Percentiles rank a stretch among this genome's conserved stretches.
Conservation (phyloP, 192 early-diverging fungal species). For the Coemansia sp. region DNA sequence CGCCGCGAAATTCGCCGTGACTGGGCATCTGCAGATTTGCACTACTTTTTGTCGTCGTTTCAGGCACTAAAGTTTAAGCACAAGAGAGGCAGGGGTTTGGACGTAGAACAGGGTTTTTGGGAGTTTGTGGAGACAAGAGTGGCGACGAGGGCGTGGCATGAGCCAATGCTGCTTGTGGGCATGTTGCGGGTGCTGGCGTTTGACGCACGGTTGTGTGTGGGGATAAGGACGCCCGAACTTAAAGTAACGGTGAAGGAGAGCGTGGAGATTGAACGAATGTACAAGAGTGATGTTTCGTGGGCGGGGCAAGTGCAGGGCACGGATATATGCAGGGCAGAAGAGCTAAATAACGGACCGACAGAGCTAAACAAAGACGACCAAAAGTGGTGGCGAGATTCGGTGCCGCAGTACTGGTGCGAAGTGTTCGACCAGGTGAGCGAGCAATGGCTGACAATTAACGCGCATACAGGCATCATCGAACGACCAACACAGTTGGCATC, state of each 20-base stretch:
- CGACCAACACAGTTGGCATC: slow-evolving; percentile 8
- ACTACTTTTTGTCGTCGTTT: slow-evolving; percentile 22
- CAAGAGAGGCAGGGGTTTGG: not conserved
- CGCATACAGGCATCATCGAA: slow-evolving; percentile 27
- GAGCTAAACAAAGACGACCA: not conserved
- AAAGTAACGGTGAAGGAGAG: slow-evolving; percentile 40
- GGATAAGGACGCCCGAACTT: slow-evolving; percentile 29
- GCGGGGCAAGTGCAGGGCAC: not conserved
- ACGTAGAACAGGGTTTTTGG: slow-evolving; percentile 14
- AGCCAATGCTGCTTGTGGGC: slow-evolving; percentile 34
- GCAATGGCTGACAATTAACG: slow-evolving; percentile 59
- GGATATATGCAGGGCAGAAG: not conserved
- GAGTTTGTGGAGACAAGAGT: slow-evolving; percentile 15
- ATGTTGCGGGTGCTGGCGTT: slow-evolving; percentile 39
- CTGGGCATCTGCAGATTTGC: slow-evolving; percentile 44
- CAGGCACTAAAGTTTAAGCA: not conserved
- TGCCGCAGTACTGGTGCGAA: slow-evolving; percentile 67
- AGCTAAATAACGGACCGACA: not conserved
- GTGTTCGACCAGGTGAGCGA: slow-evolving; percentile 53
- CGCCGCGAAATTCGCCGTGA: slow-evolving; percentile 26
- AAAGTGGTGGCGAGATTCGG: not conserved
- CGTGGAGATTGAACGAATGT: slow-evolving; percentile 14
- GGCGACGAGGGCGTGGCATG: slow-evolving; percentile 36
- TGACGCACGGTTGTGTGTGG: slow-evolving; percentile 36
- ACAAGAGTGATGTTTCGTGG: not conserved